phyloP scores from a whole-genome alignment of 257 asterid genomes.

The Thymus quinquecostatus region DNA sequence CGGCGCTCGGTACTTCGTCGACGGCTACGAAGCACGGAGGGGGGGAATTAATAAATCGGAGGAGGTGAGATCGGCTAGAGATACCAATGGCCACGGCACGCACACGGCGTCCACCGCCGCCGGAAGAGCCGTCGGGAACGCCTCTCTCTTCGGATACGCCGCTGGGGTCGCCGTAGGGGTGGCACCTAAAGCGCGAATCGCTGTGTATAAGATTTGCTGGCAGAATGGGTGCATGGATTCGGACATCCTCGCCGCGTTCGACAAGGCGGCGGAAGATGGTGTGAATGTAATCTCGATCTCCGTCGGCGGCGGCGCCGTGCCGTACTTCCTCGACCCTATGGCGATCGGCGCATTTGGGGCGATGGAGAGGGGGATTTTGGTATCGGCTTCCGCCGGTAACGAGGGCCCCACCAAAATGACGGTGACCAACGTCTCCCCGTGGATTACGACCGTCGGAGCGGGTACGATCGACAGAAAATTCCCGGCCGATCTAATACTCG shows the following conservation, averaged over 20 bases:
- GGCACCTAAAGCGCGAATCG: conserved; percentile 81
- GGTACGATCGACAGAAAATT: conserved; percentile 83
- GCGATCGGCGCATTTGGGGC: conserved; percentile 87
- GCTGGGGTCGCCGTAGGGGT: conserved; percentile 72
- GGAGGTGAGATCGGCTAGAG: conserved; percentile 64
- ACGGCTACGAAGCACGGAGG: conserved; percentile 57
- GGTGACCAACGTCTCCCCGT: conserved; percentile 81
- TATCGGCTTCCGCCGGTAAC: conserved; percentile 87
- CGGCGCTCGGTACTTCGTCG: conserved; percentile 65
- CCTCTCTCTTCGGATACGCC: conserved; percentile 72
- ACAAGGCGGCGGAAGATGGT: conserved; percentile 87
- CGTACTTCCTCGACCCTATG: conserved; percentile 66
- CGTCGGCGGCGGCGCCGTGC: conserved; percentile 70
- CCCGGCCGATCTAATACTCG: conserved; percentile 66
- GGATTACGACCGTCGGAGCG: conserved; percentile 92
- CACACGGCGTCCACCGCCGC: conserved; percentile 95
- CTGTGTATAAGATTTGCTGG: conserved; percentile 85
- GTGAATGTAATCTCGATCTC: conserved; percentile 75
- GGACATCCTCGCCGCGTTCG: conserved; percentile 79
- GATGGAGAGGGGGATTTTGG: conserved; percentile 67
- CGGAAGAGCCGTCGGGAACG: conserved; percentile 69
- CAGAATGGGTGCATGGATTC: conserved; percentile 78
- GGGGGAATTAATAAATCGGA: conserved; percentile 37
- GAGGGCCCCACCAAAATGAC: conserved; percentile 72
- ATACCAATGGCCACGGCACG: conserved; percentile 81